These are phyloP conservation scores for Ustilago loliicola DNA, from an alignment of 1,284 basidiomycete genomes.

Conservation along the genomic window DNA sequence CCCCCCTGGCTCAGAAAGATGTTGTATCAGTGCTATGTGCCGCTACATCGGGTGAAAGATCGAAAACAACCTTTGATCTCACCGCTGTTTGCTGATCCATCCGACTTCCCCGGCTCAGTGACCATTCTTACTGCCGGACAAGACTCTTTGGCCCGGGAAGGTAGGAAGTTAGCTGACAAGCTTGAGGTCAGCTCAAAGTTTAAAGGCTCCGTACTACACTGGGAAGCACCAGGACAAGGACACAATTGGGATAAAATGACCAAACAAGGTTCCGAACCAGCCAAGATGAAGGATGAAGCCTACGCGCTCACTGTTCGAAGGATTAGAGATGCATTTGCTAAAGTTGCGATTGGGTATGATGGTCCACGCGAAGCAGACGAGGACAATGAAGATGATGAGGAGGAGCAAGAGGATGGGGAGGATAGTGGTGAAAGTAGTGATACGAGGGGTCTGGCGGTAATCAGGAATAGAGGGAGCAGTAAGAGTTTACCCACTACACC, in stretches of 20 bases:
- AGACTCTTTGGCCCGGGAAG: conserved; percentile 52
- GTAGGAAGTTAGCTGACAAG: conserved; percentile 29
- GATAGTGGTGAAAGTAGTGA: background rate
- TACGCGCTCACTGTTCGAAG: conserved; percentile 37
- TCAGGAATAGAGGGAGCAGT: background rate
- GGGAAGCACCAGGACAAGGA: conserved; percentile 54
- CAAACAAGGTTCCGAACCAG: conserved; percentile 27
- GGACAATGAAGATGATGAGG: conserved; percentile 20
- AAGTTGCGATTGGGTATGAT: conserved; percentile 26
- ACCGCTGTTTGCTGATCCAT: conserved; percentile 39
- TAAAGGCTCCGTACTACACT: conserved; percentile 38
- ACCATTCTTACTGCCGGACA: conserved; percentile 51
- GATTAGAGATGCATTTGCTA: conserved; percentile 41
- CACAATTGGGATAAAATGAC: conserved; percentile 62
- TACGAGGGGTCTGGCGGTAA: background rate
- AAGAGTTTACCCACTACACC: background rate
- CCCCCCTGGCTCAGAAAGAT: conserved; percentile 47
- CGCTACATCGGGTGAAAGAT: conserved; percentile 32
- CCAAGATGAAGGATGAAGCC: conserved; percentile 42
- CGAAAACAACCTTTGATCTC: conserved; percentile 51
- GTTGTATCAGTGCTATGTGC: conserved; percentile 48
- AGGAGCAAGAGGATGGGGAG: conserved; percentile 19
- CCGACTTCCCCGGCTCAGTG: conserved; percentile 33
- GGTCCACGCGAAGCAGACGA: conserved; percentile 20
- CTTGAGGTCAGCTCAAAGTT: conserved; percentile 12